Conservation (phyloP, 768 basidiomycete genomes). For the Boletus bicolor region DNA sequence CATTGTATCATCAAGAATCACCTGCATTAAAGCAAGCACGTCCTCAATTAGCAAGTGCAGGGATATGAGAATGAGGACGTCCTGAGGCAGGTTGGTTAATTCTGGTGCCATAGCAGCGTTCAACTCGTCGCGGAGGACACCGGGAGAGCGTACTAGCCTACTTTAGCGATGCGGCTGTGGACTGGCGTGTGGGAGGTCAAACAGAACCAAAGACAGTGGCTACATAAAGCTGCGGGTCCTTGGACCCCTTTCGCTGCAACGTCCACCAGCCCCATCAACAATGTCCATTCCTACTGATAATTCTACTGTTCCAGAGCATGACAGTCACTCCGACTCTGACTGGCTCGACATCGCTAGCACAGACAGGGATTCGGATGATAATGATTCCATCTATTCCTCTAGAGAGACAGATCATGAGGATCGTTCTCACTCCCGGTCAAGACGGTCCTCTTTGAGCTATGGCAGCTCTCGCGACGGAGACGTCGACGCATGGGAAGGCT, state of each 20-base stretch:
- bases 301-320: conserved; percentile 56
- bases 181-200: conserved; percentile 9
- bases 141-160: neutral
- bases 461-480: conserved; percentile 68
- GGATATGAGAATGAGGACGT: conserved; percentile 42
- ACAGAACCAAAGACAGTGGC: conserved; percentile 29
- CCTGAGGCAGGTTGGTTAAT: conserved; percentile 39
- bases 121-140: neutral
- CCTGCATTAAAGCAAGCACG: conserved; percentile 50
- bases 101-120: conserved; percentile 3
- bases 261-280: conserved; percentile 18
- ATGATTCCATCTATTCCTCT: conserved; percentile 59
- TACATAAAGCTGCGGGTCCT: conserved; percentile 25
- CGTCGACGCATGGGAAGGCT: conserved; percentile 76
- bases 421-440: conserved; percentile 51
- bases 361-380: conserved; percentile 62
- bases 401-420: conserved; percentile 61
- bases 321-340: conserved; percentile 73
- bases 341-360: conserved; percentile 78
- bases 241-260: conserved; percentile 31
- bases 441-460: conserved; percentile 66
- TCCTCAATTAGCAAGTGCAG: conserved; percentile 36
- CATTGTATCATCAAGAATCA: conserved; percentile 17
- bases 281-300: conserved; percentile 38
- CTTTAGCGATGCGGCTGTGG: conserved; percentile 7